Evolutionary conservation across 352 stramenopile genomes (phyloP).

Genomic region (Phytophthora foliorum): DNA sequence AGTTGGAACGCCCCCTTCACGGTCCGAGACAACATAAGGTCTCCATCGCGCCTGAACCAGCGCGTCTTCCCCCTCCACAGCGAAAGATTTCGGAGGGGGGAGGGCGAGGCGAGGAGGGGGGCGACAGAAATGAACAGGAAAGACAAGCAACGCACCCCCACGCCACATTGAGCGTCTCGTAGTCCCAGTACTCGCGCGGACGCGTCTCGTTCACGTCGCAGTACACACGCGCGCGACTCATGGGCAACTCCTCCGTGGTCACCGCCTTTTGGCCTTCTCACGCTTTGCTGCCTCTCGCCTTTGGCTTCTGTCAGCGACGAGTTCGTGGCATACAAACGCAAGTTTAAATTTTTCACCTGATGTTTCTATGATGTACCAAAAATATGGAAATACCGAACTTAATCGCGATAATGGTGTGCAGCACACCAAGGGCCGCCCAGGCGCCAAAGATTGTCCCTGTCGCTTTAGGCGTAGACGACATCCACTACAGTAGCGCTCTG

Average conservation of each 20-base stretch:
- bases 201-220: slow-evolving; percentile 96
- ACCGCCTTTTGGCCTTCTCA: slow-evolving; percentile 28
- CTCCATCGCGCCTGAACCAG: background rate
- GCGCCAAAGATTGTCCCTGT: too few species aligned
- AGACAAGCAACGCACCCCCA: slow-evolving; percentile 83
- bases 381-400: slow-evolving; percentile 3
- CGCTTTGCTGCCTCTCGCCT: slow-evolving; percentile 22
- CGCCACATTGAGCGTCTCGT: slow-evolving; percentile 98
- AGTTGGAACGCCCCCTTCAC: background rate
- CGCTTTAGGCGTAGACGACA: too few species aligned
- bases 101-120: background rate
- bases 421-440: too few species aligned
- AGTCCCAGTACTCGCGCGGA: slow-evolving; percentile 99
- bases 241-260: slow-evolving; percentile 33
- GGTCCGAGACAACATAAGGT: background rate
- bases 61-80: slow-evolving; percentile 7
- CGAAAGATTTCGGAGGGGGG: slow-evolving; percentile 41
- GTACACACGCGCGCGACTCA: slow-evolving; percentile 92
- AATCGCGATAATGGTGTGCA: too few species aligned
- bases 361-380: slow-evolving; percentile 11
- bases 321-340: slow-evolving; percentile 26
- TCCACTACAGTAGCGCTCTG: too few species aligned
- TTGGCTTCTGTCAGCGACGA: slow-evolving; percentile 28
- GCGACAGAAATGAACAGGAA: background rate
- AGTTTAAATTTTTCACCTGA: slow-evolving; percentile 9